Evolutionary conservation across 352 stramenopile species (phyloP).

Genomic region (Pythium vanterpoolii): DNA sequence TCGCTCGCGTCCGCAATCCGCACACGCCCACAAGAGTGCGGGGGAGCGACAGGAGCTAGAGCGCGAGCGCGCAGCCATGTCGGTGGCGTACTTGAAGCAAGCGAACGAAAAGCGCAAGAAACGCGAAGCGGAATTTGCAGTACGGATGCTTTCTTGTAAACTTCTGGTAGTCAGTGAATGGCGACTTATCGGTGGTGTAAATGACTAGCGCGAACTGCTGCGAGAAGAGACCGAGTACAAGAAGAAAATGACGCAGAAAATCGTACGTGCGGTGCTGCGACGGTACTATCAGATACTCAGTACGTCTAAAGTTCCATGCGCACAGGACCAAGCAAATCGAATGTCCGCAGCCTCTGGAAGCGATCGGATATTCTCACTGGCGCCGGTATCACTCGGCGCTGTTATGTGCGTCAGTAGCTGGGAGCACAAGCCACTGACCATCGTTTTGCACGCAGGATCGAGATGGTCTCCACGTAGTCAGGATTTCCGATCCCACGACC

Average conservation of each 20-base stretch:
- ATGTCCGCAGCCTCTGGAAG: constrained; percentile 45
- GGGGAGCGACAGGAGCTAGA: constrained; percentile 11
- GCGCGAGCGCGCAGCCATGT: constrained; percentile 38
- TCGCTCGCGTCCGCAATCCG: constrained; percentile 25
- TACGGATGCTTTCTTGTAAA: constrained; percentile 16
- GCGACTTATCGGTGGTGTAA: neutral
- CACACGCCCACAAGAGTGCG: neutral
- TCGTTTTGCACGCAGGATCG: constrained; percentile 37
- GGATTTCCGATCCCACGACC: constrained; percentile 34
- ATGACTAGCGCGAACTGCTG: constrained; percentile 49
- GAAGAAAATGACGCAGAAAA: constrained; percentile 74
- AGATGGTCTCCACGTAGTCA: constrained; percentile 68
- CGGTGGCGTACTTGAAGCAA: constrained; percentile 49
- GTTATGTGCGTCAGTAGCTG: neutral
- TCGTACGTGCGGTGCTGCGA: constrained; percentile 23
- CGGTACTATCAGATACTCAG: neutral
- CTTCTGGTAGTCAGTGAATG: neutral
- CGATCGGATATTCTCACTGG: constrained; percentile 42
- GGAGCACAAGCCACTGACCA: neutral
- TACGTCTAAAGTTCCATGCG: too few relatives aligned
- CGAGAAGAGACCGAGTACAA: constrained; percentile 64
- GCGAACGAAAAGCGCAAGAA: constrained; percentile 67
- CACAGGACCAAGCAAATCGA: constrained; percentile 74
- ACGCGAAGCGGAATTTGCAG: constrained; percentile 62
- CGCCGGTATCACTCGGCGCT: constrained; percentile 27